Percentiles rank a stretch among this genome's conserved stretches.
Conservation (phyloP, 106 monocot genomes). For the Dendrobium chrysotoxum region DNA sequence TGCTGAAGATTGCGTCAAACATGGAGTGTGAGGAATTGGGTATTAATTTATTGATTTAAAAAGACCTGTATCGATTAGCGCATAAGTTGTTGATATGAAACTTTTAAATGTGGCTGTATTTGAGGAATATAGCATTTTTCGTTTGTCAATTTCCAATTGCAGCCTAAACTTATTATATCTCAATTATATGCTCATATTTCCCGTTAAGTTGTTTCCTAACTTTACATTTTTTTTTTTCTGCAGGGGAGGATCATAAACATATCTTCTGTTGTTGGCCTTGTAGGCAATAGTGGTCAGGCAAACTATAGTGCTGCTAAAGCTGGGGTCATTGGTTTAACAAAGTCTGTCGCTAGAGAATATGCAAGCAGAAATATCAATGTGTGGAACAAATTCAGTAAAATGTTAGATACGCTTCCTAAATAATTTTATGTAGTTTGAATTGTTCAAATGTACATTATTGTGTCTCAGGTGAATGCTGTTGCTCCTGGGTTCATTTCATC, state of each 20-base stretch:
- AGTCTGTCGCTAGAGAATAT: constrained; percentile 78
- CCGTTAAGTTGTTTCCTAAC: not conserved
- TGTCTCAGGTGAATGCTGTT: constrained; percentile 73
- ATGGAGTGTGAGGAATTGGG: too few relatives aligned
- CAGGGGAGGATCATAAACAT: constrained; percentile 89
- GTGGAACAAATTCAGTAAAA: not conserved
- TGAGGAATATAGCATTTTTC: not conserved
- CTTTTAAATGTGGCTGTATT: too few relatives aligned
- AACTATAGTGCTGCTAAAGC: constrained; percentile 94
- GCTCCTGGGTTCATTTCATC: constrained; percentile 90
- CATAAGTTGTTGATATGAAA: too few relatives aligned
- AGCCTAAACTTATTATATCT: not conserved
- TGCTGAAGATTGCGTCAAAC: too few relatives aligned
- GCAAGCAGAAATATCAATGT: constrained; percentile 88
- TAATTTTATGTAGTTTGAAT: not conserved
- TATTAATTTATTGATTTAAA: too few relatives aligned
- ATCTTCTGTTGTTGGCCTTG: constrained; percentile 81
- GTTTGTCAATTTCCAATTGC: not conserved
- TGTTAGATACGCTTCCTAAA: not conserved
- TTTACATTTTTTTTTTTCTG: not conserved
- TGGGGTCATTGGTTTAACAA: constrained; percentile 83
- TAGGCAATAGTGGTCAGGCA: constrained; percentile 79
- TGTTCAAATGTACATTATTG: not conserved
- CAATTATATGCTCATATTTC: not conserved
- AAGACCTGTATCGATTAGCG: too few relatives aligned